Percentiles rank a stretch among this genome's conserved stretches.
Conservation (phyloP, 257 asterid species). For the Cynanchum wilfordii region DNA sequence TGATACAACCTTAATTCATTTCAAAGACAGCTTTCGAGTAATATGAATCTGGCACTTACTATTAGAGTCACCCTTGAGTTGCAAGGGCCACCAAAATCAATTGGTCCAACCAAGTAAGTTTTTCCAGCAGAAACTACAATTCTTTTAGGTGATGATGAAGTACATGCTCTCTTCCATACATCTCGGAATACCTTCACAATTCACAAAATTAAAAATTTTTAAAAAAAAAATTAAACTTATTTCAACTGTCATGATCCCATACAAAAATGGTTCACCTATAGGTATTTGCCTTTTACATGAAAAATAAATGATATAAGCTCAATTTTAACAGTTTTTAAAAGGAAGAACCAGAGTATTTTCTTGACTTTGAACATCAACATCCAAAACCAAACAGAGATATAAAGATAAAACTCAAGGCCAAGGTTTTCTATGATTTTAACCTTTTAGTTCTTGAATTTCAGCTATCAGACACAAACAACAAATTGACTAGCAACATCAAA, state of each 20-base stretch:
- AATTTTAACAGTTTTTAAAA: background rate
- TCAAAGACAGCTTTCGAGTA: background rate
- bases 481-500: background rate
- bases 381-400: background rate
- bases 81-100: conserved; percentile 71
- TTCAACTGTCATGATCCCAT: background rate
- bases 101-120: conserved; percentile 41
- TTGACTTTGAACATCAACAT: background rate
- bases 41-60: conserved; percentile 33
- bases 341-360: background rate
- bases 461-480: background rate
- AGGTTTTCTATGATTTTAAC: background rate
- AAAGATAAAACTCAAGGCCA: background rate
- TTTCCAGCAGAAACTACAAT: conserved; percentile 46
- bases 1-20: background rate
- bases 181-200: conserved; percentile 45
- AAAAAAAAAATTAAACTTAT: background rate
- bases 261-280: background rate
- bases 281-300: background rate
- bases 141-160: conserved; percentile 29
- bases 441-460: background rate
- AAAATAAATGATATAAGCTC: background rate
- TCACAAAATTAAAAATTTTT: background rate
- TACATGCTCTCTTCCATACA: conserved; percentile 59
- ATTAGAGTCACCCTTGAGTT: conserved; percentile 47